Conservation (phyloP, 179 eudicot genomes). For the Kewa caespitosa region DNA sequence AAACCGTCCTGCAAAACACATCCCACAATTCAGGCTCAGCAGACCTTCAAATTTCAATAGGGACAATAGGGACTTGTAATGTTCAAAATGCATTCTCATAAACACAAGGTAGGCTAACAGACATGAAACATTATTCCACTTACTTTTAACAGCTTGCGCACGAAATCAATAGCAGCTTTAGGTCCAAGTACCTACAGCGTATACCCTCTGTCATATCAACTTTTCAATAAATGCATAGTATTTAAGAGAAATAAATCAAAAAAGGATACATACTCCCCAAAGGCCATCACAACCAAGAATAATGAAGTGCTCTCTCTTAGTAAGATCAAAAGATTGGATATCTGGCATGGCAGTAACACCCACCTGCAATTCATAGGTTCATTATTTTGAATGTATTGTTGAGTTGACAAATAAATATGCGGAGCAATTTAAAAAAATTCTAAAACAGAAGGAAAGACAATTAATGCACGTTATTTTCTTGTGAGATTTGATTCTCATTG, state of each 20-base stretch:
- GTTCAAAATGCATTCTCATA: not conserved
- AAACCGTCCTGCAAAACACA: conserved; percentile 60
- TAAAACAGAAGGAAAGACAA: no score
- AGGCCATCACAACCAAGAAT: conserved; percentile 95
- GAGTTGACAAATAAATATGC: no score
- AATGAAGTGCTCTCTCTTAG: conserved; percentile 70
- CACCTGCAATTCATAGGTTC: conserved; percentile 54
- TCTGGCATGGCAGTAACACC: conserved; percentile 83
- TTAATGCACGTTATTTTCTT: no score
- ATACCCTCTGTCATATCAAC: not conserved
- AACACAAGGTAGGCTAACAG: not conserved
- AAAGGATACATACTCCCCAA: conserved; percentile 69
- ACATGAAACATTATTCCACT: not conserved
- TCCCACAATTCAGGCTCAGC: not conserved
- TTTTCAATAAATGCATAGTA: not conserved
- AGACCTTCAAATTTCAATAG: not conserved
- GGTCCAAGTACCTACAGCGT: conserved; percentile 74
- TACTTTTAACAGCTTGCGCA: conserved; percentile 69
- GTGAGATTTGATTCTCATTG: no score
- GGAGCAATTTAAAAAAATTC: no score
- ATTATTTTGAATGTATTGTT: no score
- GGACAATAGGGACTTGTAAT: not conserved
- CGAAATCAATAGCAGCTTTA: conserved; percentile 80
- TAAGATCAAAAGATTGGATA: conserved; percentile 74
- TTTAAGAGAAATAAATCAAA: not conserved